These are phyloP conservation scores for Nepenthes alata DNA, from an alignment of 179 eudicot species.

Conservation along the genomic window DNA sequence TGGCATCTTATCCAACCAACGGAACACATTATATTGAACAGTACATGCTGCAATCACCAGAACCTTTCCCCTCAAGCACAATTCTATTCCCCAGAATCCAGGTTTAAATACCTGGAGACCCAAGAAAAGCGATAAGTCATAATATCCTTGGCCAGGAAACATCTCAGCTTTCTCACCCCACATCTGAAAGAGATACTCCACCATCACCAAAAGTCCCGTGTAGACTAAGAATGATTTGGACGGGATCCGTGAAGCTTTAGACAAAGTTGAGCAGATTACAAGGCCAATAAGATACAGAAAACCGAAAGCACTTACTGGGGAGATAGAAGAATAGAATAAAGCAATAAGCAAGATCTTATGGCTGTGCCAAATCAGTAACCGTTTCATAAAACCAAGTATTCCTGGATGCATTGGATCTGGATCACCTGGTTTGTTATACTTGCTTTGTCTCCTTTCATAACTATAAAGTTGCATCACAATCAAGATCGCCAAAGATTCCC, in stretches of 20 bases:
- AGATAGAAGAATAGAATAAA: slow-evolving; percentile 78
- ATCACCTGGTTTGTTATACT: slow-evolving; percentile 28
- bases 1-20: slow-evolving; percentile 80
- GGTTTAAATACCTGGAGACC: slow-evolving; percentile 62
- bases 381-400: slow-evolving; percentile 48
- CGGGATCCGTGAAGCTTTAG: slow-evolving; percentile 80
- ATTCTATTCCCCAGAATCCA: slow-evolving; percentile 83
- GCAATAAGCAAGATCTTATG: slow-evolving; percentile 64
- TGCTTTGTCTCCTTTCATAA: slow-evolving; percentile 94
- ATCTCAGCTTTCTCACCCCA: slow-evolving; percentile 79
- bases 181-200: slow-evolving; percentile 89
- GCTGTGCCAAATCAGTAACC: slow-evolving; percentile 92
- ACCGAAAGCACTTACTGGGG: slow-evolving; percentile 85
- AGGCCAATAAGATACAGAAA: slow-evolving; percentile 80
- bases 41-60: slow-evolving; percentile 86
- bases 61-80: slow-evolving; percentile 75
- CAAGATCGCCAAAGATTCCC: slow-evolving; percentile 83
- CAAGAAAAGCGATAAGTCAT: slow-evolving; percentile 39
- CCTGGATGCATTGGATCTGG: slow-evolving; percentile 45
- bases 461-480: slow-evolving; percentile 98
- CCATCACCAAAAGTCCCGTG: slow-evolving; percentile 57
- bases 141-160: slow-evolving; percentile 85
- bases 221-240: slow-evolving; percentile 70
- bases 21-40: slow-evolving; percentile 90
- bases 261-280: slow-evolving; percentile 44